Evolutionary conservation across 345 rosid species (phyloP).

Genomic region (Pistacia vera): DNA sequence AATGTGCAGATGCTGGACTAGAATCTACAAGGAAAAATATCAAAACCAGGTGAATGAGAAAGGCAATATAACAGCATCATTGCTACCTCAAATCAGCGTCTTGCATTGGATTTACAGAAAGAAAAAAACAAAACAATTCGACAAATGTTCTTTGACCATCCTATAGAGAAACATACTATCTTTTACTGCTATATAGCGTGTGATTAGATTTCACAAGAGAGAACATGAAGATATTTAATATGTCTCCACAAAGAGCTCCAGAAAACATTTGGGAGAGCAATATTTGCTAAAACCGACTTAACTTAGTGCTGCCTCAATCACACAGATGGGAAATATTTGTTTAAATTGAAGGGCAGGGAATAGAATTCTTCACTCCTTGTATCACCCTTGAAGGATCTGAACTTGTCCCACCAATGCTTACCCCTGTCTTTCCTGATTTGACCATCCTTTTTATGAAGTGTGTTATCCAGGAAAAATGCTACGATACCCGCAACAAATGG

Average conservation of each 20-base stretch:
- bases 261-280: background rate
- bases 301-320: constrained; percentile 27
- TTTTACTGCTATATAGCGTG: constrained; percentile 25
- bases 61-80: constrained; percentile 19
- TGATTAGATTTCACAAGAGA: constrained; percentile 18
- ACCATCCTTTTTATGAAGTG: constrained; percentile 56
- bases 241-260: background rate
- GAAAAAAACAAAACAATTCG: constrained; percentile 17
- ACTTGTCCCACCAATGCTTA: constrained; percentile 94
- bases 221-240: constrained; percentile 5
- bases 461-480: constrained; percentile 82
- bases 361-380: constrained; percentile 84
- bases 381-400: constrained; percentile 69
- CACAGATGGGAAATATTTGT: constrained; percentile 88
- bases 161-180: constrained; percentile 22
- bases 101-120: constrained; percentile 34
- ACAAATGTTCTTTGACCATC: constrained; percentile 21
- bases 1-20: background rate
- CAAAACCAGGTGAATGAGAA: background rate
- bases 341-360: constrained; percentile 87
- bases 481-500: constrained; percentile 83
- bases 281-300: background rate
- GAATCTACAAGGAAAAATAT: background rate
- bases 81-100: constrained; percentile 33
- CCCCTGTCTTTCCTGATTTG: constrained; percentile 84